These are phyloP conservation scores for Colletotrichum eleusines DNA, from an alignment of 2,329 filamentous ascomycete genomes.

Conservation along the genomic window DNA sequence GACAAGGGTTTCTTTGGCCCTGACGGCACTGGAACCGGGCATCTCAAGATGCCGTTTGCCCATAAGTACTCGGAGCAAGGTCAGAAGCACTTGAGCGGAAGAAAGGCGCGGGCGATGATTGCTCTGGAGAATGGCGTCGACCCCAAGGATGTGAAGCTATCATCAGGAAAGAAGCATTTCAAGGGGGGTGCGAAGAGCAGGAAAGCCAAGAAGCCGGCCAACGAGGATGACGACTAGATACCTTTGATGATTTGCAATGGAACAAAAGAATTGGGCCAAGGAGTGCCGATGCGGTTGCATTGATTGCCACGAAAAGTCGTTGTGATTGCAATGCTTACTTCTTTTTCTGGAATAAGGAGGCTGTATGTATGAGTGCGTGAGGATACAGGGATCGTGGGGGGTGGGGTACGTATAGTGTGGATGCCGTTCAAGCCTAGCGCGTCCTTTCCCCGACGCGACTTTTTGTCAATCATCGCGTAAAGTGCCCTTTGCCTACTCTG, in stretches of 20 bases:
- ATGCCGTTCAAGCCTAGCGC: constrained; percentile 19
- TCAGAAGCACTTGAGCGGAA: constrained; percentile 79
- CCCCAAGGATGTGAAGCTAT: constrained; percentile 77
- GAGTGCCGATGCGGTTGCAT: not conserved
- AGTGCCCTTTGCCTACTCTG: constrained; percentile 31
- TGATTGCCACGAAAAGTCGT: not conserved
- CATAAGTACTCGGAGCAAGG: constrained; percentile 91
- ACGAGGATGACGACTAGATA: constrained; percentile 44
- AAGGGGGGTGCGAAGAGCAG: constrained; percentile 76
- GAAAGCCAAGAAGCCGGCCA: constrained; percentile 65
- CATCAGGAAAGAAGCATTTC: constrained; percentile 90
- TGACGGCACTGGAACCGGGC: constrained; percentile 68
- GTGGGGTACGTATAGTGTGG: not conserved
- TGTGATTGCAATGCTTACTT: not conserved
- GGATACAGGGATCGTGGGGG: not conserved
- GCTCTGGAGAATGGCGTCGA: constrained; percentile 89
- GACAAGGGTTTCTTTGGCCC: constrained; percentile 92
- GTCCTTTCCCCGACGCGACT: constrained; percentile 35
- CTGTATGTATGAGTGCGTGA: not conserved
- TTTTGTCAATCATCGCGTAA: constrained; percentile 39
- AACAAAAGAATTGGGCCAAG: constrained; percentile 2
- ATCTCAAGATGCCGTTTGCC: constrained; percentile 85
- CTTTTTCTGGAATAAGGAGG: not conserved
- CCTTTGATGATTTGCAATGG: constrained; percentile 19
- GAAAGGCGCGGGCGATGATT: constrained; percentile 84